Evolutionary conservation across 2,329 filamentous ascomycete species (phyloP).

Genomic region (Claviceps sp.): DNA sequence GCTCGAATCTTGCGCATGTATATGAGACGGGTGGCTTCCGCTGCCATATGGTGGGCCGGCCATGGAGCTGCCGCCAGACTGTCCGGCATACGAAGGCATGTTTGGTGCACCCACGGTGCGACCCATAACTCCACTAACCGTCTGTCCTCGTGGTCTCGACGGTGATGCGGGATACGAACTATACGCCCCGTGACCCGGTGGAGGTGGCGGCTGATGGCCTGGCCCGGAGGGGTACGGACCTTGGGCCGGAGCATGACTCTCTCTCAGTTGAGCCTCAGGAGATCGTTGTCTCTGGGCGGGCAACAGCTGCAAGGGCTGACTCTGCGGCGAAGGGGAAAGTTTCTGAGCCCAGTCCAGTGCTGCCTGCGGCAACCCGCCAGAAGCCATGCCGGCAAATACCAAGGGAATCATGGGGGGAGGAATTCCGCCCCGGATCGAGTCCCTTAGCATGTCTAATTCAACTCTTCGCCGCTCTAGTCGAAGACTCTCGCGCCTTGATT

Average conservation of each 20-base stretch:
- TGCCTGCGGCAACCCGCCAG: constrained; percentile 45
- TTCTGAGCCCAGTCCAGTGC: constrained; percentile 58
- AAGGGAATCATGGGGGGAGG: constrained; percentile 62
- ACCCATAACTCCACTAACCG: constrained; percentile 26
- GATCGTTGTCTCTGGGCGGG: constrained; percentile 36
- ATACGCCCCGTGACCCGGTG: constrained; percentile 26
- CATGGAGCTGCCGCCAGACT: not conserved
- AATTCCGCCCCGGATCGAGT: constrained; percentile 55
- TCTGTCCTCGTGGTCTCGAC: constrained; percentile 35
- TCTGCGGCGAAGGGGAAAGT: constrained; percentile 39
- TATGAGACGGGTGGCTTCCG: constrained; percentile 28
- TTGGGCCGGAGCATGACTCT: constrained; percentile 27
- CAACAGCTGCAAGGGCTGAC: constrained; percentile 37
- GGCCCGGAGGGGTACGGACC: constrained; percentile 27
- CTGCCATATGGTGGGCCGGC: constrained; percentile 23
- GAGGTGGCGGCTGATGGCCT: constrained; percentile 12
- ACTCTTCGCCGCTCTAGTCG: constrained; percentile 59
- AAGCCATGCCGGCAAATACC: constrained; percentile 58
- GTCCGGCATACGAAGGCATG: constrained; percentile 19
- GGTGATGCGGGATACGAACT: constrained; percentile 35
- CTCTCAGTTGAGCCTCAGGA: constrained; percentile 38
- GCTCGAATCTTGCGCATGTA: constrained; percentile 48
- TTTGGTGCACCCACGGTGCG: constrained; percentile 30
- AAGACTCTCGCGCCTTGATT: constrained; percentile 47
- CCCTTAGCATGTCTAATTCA: constrained; percentile 58